These are phyloP conservation scores for Xylaria sp. DNA, from an alignment of 2,329 filamentous ascomycete genomes.

Conservation along the genomic window DNA sequence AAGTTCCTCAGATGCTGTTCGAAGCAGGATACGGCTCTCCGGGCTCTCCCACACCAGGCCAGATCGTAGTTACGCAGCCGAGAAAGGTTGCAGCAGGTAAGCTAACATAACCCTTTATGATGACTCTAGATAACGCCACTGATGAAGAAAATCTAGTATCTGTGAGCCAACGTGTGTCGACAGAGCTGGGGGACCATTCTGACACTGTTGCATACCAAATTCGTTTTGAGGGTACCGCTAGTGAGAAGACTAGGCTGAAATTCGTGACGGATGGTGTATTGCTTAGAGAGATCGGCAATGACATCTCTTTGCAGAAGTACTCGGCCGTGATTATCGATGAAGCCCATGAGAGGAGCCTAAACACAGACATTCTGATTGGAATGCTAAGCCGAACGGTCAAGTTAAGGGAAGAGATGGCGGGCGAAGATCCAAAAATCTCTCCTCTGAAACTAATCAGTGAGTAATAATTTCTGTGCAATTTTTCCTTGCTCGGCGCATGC, in stretches of 20 bases:
- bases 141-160: slow-evolving; percentile 82
- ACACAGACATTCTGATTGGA: slow-evolving; percentile 97
- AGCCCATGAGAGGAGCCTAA: slow-evolving; percentile 95
- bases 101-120: neutral
- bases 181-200: slow-evolving; percentile 84
- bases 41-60: slow-evolving; percentile 82
- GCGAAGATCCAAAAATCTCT: slow-evolving; percentile 75
- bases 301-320: slow-evolving; percentile 89
- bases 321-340: slow-evolving; percentile 96
- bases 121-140: slow-evolving; percentile 1
- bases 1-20: slow-evolving; percentile 94
- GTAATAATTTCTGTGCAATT: slow-evolving; percentile 11
- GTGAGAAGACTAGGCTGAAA: slow-evolving; percentile 87
- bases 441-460: slow-evolving; percentile 85
- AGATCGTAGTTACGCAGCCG: slow-evolving; percentile 96
- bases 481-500: neutral
- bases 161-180: slow-evolving; percentile 91
- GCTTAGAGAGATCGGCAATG: slow-evolving; percentile 88
- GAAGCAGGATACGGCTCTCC: slow-evolving; percentile 90
- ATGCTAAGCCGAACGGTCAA: slow-evolving; percentile 95
- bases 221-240: slow-evolving; percentile 88
- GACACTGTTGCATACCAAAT: slow-evolving; percentile 90
- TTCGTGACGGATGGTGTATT: slow-evolving; percentile 99
- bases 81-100: slow-evolving; percentile 82
- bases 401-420: slow-evolving; percentile 78